A percentile compares a stretch with the other conserved stretches of the same genome.
These are phyloP conservation scores for Penicillium desertorum DNA, from an alignment of 495 filamentous ascomycete genomes.

Conservation along the genomic window DNA sequence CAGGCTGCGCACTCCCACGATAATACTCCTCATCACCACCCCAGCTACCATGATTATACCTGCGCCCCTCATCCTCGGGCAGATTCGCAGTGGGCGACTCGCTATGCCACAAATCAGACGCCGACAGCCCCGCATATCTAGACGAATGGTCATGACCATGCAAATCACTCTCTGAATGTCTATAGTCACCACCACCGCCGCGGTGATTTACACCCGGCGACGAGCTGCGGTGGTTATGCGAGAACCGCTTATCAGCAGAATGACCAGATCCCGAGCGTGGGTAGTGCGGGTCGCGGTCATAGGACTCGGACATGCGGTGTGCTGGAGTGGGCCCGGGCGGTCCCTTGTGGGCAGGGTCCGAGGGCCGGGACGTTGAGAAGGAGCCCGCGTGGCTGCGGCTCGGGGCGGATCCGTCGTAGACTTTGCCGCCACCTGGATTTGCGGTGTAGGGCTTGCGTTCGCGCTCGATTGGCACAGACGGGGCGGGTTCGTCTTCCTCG, in stretches of 20 bases:
- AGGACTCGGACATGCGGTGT: slow-evolving; percentile 21
- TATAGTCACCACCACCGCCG: slow-evolving; percentile 28
- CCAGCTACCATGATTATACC: slow-evolving; percentile 33
- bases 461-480: slow-evolving; percentile 55
- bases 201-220: slow-evolving; percentile 29
- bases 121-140: slow-evolving; percentile 25
- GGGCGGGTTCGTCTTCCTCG: slow-evolving; percentile 43
- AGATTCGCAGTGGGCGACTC: slow-evolving; percentile 23
- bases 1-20: slow-evolving; percentile 35
- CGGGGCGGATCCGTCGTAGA: slow-evolving; percentile 42
- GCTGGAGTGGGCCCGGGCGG: slow-evolving; percentile 3
- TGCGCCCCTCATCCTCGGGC: slow-evolving; percentile 33
- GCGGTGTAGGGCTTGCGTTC: slow-evolving; percentile 62
- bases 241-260: slow-evolving; percentile 16
- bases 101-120: slow-evolving; percentile 32
- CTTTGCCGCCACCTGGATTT: slow-evolving; percentile 56
- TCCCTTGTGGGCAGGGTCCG: slow-evolving; percentile 18
- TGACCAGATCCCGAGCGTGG: slow-evolving; percentile 28
- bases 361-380: slow-evolving; percentile 29
- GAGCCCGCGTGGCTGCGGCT: slow-evolving; percentile 31
- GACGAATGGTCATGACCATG: slow-evolving; percentile 24
- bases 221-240: slow-evolving; percentile 36
- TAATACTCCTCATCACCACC: slow-evolving; percentile 42
- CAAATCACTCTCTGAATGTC: slow-evolving; percentile 46
- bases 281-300: slow-evolving; percentile 29